Evolutionary conservation across 2,329 filamentous ascomycete genomes (phyloP).

Genomic region (Colletotrichum sidae): DNA sequence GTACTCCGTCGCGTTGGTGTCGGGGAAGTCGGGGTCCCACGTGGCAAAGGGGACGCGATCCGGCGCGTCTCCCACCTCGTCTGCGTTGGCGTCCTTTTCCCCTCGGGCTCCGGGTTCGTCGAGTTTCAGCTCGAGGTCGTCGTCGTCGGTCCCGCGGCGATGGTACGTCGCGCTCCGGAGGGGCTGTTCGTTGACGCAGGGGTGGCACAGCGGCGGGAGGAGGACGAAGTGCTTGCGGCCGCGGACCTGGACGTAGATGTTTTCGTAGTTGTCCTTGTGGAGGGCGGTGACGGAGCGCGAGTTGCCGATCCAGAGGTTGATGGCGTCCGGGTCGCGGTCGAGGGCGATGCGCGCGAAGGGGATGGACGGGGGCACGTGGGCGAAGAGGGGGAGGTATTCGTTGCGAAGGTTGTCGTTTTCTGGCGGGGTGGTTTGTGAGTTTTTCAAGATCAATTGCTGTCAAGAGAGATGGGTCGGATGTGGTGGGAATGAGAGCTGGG

Average conservation of each 20-base stretch:
- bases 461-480: not conserved
- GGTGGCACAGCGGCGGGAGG: constrained; percentile 76
- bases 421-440: constrained; percentile 42
- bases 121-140: constrained; percentile 41
- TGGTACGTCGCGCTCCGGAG: constrained; percentile 71
- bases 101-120: constrained; percentile 9
- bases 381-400: constrained; percentile 75
- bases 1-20: constrained; percentile 63
- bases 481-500: not conserved
- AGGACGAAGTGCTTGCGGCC: constrained; percentile 82
- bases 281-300: constrained; percentile 75
- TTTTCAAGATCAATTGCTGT: not conserved
- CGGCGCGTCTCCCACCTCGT: constrained; percentile 39
- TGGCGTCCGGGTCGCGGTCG: constrained; percentile 72
- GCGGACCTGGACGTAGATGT: constrained; percentile 81
- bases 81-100: constrained; percentile 43
- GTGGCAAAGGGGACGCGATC: constrained; percentile 72
- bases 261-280: constrained; percentile 88
- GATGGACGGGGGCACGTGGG: constrained; percentile 72
- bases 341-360: constrained; percentile 81
- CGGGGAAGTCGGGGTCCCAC: constrained; percentile 78
- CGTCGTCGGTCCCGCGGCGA: constrained; percentile 44
- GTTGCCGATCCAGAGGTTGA: constrained; percentile 88
- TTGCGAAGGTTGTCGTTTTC: constrained; percentile 85
- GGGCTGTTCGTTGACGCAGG: constrained; percentile 74